Evolutionary conservation across 2,329 filamentous ascomycete species (phyloP).

Genomic region (Pseudogymnoascus sp.): DNA sequence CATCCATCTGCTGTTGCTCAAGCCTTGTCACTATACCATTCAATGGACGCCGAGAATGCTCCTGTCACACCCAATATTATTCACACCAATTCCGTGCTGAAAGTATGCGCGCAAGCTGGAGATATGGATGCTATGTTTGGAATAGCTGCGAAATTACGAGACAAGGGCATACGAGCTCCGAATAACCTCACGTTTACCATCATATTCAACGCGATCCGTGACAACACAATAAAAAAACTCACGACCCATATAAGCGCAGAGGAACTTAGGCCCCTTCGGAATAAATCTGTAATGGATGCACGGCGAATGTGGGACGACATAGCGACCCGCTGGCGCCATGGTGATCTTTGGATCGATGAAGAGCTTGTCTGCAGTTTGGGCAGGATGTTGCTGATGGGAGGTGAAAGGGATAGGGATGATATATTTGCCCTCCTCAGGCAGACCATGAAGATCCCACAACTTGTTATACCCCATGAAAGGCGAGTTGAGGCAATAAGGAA

Average conservation of each 20-base stretch:
- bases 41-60: conserved; percentile 57
- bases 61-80: conserved; percentile 65
- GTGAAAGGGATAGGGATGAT: conserved; percentile 57
- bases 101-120: conserved; percentile 64
- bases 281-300: conserved; percentile 54
- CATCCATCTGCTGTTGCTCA: conserved; percentile 53
- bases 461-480: conserved; percentile 17
- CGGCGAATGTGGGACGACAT: conserved; percentile 76
- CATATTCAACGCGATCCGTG: conserved; percentile 69
- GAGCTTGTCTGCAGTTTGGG: conserved; percentile 75
- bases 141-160: conserved; percentile 64
- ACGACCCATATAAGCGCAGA: conserved; percentile 23
- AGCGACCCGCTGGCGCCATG: conserved; percentile 65
- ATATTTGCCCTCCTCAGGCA: conserved; percentile 72
- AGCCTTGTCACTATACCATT: conserved; percentile 69
- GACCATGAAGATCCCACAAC: conserved; percentile 66
- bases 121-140: conserved; percentile 78
- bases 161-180: conserved; percentile 53
- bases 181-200: conserved; percentile 71
- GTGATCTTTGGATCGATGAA: conserved; percentile 67
- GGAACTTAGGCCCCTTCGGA: conserved; percentile 28
- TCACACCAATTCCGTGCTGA: conserved; percentile 82
- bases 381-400: conserved; percentile 61
- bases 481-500: neutral
- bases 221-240: conserved; percentile 30